Evolutionary conservation across 2,329 filamentous ascomycete species (phyloP).

Genomic region (Capronia epimyces): DNA sequence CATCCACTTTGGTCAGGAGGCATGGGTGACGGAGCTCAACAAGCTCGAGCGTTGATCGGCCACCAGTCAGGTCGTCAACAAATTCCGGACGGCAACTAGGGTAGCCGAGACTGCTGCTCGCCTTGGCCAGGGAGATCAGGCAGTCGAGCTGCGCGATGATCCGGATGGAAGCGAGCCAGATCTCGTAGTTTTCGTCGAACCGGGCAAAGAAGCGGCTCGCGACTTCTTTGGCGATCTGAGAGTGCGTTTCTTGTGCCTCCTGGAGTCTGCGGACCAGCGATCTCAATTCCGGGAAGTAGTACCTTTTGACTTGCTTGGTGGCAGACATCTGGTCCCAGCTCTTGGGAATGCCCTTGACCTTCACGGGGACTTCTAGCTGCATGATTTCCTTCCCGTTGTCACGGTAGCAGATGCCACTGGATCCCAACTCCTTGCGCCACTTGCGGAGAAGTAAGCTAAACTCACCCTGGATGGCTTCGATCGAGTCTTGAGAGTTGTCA

Average conservation of each 20-base stretch:
- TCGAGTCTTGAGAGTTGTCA: conserved; percentile 71
- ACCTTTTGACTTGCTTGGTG: conserved; percentile 82
- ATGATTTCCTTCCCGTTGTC: conserved; percentile 97
- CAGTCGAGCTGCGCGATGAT: conserved; percentile 92
- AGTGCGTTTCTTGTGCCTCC: conserved; percentile 89
- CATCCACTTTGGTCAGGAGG: conserved; percentile 79
- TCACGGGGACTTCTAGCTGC: conserved; percentile 82
- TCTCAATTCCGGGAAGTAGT: conserved; percentile 82
- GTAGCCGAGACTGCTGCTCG: conserved; percentile 74
- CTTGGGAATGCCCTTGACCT: conserved; percentile 72
- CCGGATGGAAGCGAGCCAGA: conserved; percentile 84
- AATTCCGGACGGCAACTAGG: conserved; percentile 88
- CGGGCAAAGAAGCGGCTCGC: conserved; percentile 74
- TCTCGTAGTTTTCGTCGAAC: conserved; percentile 80
- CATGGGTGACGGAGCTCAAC: conserved; percentile 90
- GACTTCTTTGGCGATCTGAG: conserved; percentile 83
- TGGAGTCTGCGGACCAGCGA: conserved; percentile 79
- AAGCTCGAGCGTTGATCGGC: conserved; percentile 80
- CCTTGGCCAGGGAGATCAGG: conserved; percentile 84
- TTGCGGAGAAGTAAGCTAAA: conserved; percentile 66
- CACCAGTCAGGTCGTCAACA: conserved; percentile 57
- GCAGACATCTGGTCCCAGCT: conserved; percentile 96
- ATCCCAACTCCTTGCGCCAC: conserved; percentile 68
- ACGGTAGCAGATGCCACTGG: conserved; percentile 65
- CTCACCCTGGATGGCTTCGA: conserved; percentile 68